phyloP scores from a whole-genome alignment of 345 rosid genomes.

The Combretum micranthum region DNA sequence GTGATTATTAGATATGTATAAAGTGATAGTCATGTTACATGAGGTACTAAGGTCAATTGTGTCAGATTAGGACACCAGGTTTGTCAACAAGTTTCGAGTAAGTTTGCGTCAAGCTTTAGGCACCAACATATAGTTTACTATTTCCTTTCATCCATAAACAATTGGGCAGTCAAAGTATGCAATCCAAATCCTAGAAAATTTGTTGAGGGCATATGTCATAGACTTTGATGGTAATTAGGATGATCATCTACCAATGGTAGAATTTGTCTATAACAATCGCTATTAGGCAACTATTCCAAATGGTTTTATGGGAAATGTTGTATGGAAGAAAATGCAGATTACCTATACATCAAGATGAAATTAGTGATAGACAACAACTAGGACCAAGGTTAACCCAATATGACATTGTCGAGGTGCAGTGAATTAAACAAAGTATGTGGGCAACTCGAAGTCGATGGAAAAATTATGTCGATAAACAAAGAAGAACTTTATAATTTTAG shows the following conservation, averaged over 20 bases:
- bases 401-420: too few species aligned
- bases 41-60: background rate
- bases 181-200: constrained; percentile 1
- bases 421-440: too few species aligned
- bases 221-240: constrained; percentile 4
- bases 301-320: constrained; percentile 6
- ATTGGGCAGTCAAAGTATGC: background rate
- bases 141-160: constrained; percentile 2
- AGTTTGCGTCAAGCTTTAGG: background rate
- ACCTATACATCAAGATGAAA: background rate
- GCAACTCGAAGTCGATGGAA: too few species aligned
- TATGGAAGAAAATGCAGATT: constrained; percentile 6
- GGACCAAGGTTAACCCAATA: too few species aligned
- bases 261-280: constrained; percentile 9
- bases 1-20: constrained; percentile 2
- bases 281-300: background rate
- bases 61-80: constrained; percentile 1
- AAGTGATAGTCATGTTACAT: constrained; percentile 1
- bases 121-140: background rate
- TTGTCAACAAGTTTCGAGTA: background rate
- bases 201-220: background rate
- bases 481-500: too few species aligned
- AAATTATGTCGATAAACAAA: too few species aligned
- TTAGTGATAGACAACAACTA: too few species aligned
- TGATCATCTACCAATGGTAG: background rate